Evolutionary conservation across 2,329 filamentous ascomycete species (phyloP), one percentile per base, ranked within the genome.

Genomic region (Cladosporium sp.): DNA sequence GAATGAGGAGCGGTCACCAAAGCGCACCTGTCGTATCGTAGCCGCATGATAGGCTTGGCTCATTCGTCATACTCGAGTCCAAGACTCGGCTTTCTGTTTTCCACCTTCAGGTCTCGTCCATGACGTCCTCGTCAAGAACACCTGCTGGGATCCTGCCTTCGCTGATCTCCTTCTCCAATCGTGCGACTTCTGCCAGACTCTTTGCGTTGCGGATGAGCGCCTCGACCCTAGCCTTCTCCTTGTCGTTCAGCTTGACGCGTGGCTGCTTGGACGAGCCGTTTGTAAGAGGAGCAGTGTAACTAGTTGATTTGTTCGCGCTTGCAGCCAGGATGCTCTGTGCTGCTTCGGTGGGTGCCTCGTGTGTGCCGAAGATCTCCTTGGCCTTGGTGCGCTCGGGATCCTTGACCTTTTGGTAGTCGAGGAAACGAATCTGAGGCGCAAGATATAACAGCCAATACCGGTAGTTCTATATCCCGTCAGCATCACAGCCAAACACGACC

Each of bases 351-450:
- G 93, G 94, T 54, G 88, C 84, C 1, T 75, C 74, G 17, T 59
- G 60, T 3, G 88, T 90, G 54, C 95, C 95, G 69, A 97, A 97
- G 2, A 99, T 80, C 74, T 93, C 88, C 17, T 77, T 80, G 0
- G 91, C 91, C 66, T 86, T 84, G 64, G 84, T 78, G 45, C 92
- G 85, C 80, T 99, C 94, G 0, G 83, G 86, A 64, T 94, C 85
- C 75, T 91, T 95, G 51, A 99, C 92, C 76, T 96, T 96, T 67
- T 86, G 82, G 73, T 91, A 97, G 76, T 99, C 94, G 51, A 99
- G 82, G 75, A 96, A 97, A 45, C 93, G 87, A 43, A 99, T 86
- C 4, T 82, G 83, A 1, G 91, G 92, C 72, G 89, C 90, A 63
- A 88, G 85, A 88, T 90, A 97, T 61, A 99, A 84, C 28, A 96